A percentile compares a stretch with the other conserved stretches of the same genome.
These are phyloP conservation scores for Madurella mycetomatis DNA, from an alignment of 2,329 filamentous ascomycete genomes.

Conservation along the genomic window DNA sequence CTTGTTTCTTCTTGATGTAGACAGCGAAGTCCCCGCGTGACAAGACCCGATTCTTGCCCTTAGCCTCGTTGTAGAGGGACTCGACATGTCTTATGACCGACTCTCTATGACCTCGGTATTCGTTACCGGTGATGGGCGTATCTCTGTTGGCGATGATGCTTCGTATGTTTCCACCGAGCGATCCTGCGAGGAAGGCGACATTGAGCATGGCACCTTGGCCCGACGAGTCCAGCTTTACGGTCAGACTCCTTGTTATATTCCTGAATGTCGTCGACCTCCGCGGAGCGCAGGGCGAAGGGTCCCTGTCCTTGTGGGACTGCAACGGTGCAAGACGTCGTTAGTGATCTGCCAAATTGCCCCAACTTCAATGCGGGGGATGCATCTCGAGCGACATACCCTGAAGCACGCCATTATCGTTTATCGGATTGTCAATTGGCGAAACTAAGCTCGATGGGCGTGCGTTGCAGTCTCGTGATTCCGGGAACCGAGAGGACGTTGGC, in stretches of 20 bases:
- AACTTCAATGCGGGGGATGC: neutral
- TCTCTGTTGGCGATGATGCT: slow-evolving; percentile 19
- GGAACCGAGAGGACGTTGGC: too few relatives aligned
- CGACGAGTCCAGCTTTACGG: slow-evolving; percentile 16
- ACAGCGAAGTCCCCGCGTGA: slow-evolving; percentile 38
- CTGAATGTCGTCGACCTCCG: neutral
- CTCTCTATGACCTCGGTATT: slow-evolving; percentile 25
- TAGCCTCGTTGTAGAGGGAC: slow-evolving; percentile 44
- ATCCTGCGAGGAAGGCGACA: slow-evolving; percentile 14
- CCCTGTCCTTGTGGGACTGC: slow-evolving; percentile 18
- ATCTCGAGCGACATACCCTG: slow-evolving; percentile 6
- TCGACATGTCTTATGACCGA: slow-evolving; percentile 46
- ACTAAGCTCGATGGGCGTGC: neutral
- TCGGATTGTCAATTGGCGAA: slow-evolving; percentile 11
- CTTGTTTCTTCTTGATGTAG: slow-evolving; percentile 50
- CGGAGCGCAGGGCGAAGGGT: neutral
- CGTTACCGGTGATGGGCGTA: slow-evolving; percentile 3
- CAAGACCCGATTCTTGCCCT: slow-evolving; percentile 32
- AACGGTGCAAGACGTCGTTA: slow-evolving; percentile 4
- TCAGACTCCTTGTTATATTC: slow-evolving; percentile 20
- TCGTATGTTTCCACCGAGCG: slow-evolving; percentile 25
- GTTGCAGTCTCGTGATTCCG: slow-evolving; percentile 12
- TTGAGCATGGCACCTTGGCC: slow-evolving; percentile 17
- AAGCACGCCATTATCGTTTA: slow-evolving; percentile 17
- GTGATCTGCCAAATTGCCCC: neutral